Evolutionary conservation across 1,139 yeast genomes (phyloP), one percentile per base, ranked within the genome.

Genomic region (Suhomyces chickasaworum): DNA sequence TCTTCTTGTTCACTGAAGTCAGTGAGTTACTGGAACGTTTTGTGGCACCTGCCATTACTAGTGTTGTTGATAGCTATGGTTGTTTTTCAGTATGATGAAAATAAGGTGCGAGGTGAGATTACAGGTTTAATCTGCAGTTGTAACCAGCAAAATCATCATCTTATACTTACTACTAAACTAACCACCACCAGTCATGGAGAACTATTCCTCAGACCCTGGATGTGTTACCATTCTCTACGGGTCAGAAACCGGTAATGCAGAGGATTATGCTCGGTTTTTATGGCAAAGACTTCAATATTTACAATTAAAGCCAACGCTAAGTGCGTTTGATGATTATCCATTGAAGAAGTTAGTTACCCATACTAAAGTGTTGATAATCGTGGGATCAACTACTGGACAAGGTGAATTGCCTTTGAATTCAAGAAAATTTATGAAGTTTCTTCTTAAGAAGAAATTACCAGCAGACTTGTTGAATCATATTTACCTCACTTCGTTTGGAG

Each of bases 331-430:
- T 55, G 85, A 81, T 37, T 84, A 80, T 56, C 81, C 83, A 21
- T 65, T 78, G 52, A 76, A 72, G 57, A 72, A 70, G 48, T 69
- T 80, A 43, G 74, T 78, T 7, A 73, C 78, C 17, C 76, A 74
- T 40, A 77, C 79, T 35, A 61, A 69, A 32, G 71, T 75, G 38
- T 70, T 89, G 37, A 74, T 91, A 4, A 70, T 91, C 1, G 62
- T 93, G 5, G 86, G 95, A 59, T 84, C 97, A 1, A 93, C 99
- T 0, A 86, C 96, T 0, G 99, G 98, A 3, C 98, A 93, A 64
- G 99, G 99, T 15, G 97, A 87, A 53, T 65, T 93, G 27, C 99
- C 99, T 0, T 66, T 87, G 41, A 89, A 89, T 60, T 85, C 87
- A 2, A 72, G 75, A 52, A 75, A 75, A 47, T 80, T 91, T 52